Base-by-base conservation (phyloP, 2,329 filamentous ascomycete species). In the Zymoseptoria pseudotritici region DNA sequence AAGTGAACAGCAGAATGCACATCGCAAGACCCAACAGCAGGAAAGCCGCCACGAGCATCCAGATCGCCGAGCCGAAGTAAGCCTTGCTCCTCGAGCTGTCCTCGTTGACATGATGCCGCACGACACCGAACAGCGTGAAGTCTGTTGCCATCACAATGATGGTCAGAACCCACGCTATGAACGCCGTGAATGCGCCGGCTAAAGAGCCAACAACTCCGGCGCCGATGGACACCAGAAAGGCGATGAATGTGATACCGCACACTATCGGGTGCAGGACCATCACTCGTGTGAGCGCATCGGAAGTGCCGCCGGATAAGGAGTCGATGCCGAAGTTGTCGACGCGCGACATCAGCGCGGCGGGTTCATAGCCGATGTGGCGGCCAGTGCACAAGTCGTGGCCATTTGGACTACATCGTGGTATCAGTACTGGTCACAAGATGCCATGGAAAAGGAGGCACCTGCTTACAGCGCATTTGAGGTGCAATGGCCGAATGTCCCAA, bases 211-310 rank as follows among this genome's bases (percentile, higher is more conserved):
- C 65, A 54, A 82, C 61, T 60, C 82, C 81, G 2, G 82, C 74
- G 61, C 79, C 80, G 42, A 83, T 68, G 53, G 79, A 80, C 54
- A 85, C 74, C 53, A 84, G 68, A 73, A 85, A 85, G 61, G 83
- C 81, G 63, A 86, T 75, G 74, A 86, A 86, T 66, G 79, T 76
- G 2, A 86, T 71, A 58, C 75, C 83, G 61, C 79, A 78, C n/a
- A 79, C 82, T 67, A 87, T 74, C 26, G 85, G 83, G 74, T 87
- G 84, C 60, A 87, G 78, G 56, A 87, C 73, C 82, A 87, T 83
- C 63, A 82, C 81, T 11, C 63, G 54, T 3, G 63, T 65, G 21
- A 65, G 52, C 11, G 56, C 54, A 31, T 64, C 63, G 11, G 58
- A 61, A 26, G 81, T 79, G 62, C 75, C 71, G 59, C 74, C 72